These are phyloP conservation scores for Tephrocybe rancida DNA, from an alignment of 768 basidiomycete species.

Conservation along the genomic window DNA sequence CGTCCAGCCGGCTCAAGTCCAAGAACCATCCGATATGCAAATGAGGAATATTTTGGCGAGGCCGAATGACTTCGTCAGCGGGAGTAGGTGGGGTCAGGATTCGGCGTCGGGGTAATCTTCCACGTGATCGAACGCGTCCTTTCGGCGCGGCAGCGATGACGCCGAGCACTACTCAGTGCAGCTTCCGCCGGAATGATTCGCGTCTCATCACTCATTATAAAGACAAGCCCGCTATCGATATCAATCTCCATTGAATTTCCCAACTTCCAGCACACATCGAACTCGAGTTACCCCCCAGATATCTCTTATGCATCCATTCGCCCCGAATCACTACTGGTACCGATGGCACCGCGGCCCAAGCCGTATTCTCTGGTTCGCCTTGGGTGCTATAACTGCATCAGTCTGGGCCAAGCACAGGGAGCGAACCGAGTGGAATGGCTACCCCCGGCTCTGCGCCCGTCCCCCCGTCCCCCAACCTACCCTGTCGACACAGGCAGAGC, in stretches of 20 bases:
- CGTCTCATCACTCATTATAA: background rate
- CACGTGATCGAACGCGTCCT: constrained; percentile 5
- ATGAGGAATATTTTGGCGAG: no score
- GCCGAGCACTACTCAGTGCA: background rate
- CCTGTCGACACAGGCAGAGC: constrained; percentile 9
- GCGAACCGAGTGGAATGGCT: constrained; percentile 22
- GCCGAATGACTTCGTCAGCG: background rate
- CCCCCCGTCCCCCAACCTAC: constrained; percentile 17
- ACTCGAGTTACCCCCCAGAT: no score
- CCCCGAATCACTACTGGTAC: constrained; percentile 11
- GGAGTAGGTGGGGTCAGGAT: background rate
- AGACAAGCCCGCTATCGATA: background rate
- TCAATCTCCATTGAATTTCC: background rate
- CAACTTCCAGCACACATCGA: background rate
- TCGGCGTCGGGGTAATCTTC: background rate
- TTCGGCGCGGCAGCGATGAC: background rate
- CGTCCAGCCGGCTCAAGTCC: no score
- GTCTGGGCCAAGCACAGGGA: constrained; percentile 45
- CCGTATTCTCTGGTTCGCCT: constrained; percentile 68
- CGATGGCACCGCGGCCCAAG: constrained; percentile 39
- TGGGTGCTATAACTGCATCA: constrained; percentile 55
- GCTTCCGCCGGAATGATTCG: constrained; percentile 15
- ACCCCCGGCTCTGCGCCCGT: constrained; percentile 33
- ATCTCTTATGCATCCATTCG: constrained; percentile 16
- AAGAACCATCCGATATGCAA: no score